These are phyloP conservation scores for Yamadazyma paraphyllophila DNA, from an alignment of 805 yeast genomes.

Conservation along the genomic window DNA sequence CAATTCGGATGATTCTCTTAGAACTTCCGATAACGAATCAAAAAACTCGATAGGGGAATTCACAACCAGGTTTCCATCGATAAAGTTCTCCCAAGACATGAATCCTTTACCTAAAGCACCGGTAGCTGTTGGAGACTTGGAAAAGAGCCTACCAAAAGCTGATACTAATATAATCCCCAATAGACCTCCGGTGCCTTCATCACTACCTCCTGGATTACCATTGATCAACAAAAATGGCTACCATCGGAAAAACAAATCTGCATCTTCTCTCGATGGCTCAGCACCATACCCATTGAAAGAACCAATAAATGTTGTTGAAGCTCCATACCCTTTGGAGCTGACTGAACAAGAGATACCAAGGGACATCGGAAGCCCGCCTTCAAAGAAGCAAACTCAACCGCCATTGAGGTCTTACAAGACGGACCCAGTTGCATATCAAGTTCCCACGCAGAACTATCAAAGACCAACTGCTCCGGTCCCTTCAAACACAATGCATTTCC, in stretches of 20 bases:
- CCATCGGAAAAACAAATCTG: neutral
- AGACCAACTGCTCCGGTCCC: neutral
- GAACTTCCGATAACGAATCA: neutral
- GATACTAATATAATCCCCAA: neutral
- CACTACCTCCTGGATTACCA: conserved; percentile 16
- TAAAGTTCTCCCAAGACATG: conserved; percentile 1
- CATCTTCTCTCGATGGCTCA: neutral
- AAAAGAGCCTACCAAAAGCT: neutral
- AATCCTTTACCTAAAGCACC: conserved; percentile 3
- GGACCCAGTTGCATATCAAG: neutral
- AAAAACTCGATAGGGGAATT: conserved; percentile 1
- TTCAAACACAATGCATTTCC: neutral
- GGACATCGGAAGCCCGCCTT: too few relatives aligned
- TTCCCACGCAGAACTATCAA: neutral
- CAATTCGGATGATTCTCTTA: neutral
- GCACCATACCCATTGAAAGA: conserved; percentile 13
- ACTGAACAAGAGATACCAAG: neutral
- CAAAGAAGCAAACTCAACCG: neutral
- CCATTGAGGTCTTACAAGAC: conserved; percentile 1
- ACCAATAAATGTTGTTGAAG: neutral
- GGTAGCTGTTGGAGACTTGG: neutral
- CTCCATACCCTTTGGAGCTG: conserved; percentile 12
- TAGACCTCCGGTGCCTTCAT: conserved; percentile 16
- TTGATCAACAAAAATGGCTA: neutral
- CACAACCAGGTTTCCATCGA: conserved; percentile 9